phyloP scores from a whole-genome alignment of 257 asterid species.

The Solanum infundibuliforme region DNA sequence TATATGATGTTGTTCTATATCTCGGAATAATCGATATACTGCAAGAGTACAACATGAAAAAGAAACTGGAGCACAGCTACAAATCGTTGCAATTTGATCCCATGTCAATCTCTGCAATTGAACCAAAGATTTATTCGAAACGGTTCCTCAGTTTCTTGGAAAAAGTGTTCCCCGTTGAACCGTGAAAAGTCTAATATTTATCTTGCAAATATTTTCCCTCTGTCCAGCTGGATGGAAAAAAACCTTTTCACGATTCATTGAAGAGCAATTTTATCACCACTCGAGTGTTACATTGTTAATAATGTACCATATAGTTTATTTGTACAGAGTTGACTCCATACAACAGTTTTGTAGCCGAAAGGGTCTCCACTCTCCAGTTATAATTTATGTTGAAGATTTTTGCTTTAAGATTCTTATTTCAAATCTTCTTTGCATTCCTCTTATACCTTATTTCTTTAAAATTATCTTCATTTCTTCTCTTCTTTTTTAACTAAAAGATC shows the following conservation, averaged over 20 bases:
- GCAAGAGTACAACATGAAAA: slow-evolving; percentile 76
- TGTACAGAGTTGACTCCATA: not conserved
- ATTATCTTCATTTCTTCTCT: not conserved
- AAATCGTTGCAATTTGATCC: slow-evolving; percentile 72
- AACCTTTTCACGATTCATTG: not conserved
- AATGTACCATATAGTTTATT: not conserved
- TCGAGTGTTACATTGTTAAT: not conserved
- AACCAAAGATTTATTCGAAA: slow-evolving; percentile 59
- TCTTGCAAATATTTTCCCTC: not conserved
- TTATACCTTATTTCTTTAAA: not conserved
- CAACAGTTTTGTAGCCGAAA: not conserved
- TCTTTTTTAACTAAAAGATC: not conserved
- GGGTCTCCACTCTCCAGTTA: not conserved
- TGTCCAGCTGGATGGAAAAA: not conserved
- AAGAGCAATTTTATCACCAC: not conserved
- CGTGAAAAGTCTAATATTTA: slow-evolving; percentile 12
- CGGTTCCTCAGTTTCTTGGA: slow-evolving; percentile 60
- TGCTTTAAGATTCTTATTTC: not conserved
- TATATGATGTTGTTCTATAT: slow-evolving; percentile 82
- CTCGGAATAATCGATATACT: slow-evolving; percentile 83
- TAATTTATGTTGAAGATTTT: not conserved
- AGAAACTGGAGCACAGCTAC: slow-evolving; percentile 61
- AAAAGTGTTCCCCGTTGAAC: slow-evolving; percentile 46
- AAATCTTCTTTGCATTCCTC: not conserved
- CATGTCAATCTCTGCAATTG: slow-evolving; percentile 56